Percentiles rank a stretch among this genome's conserved stretches.
Evolutionary conservation across 1,139 yeast genomes (phyloP).

Genomic region (Pichia sp.): DNA sequence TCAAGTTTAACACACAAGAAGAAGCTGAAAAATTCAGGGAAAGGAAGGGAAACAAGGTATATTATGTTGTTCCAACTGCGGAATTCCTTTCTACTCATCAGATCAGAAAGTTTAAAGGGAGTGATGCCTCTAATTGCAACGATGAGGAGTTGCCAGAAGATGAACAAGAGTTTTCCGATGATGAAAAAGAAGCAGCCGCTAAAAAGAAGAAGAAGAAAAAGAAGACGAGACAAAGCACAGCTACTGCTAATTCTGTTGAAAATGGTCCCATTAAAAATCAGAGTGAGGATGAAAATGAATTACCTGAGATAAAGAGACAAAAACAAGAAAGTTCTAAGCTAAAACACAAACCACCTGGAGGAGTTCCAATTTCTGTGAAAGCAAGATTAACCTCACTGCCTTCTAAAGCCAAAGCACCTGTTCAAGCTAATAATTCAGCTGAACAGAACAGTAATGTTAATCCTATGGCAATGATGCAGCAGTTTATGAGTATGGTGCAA

Average conservation of each 20-base stretch:
- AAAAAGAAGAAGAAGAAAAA: constrained; percentile 56
- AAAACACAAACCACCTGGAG: not conserved
- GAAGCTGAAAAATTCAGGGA: constrained; percentile 45
- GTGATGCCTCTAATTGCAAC: constrained; percentile 91
- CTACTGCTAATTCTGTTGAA: not conserved
- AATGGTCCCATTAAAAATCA: constrained; percentile 11
- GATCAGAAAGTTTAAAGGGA: constrained; percentile 68
- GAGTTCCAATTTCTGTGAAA: constrained; percentile 19
- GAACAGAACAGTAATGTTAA: constrained; percentile 3
- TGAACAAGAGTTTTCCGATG: constrained; percentile 94
- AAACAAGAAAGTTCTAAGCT: constrained; percentile 8
- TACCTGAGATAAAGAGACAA: not conserved
- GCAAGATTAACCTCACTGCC: constrained; percentile 29
- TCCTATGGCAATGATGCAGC: constrained; percentile 17
- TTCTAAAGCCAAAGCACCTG: constrained; percentile 1
- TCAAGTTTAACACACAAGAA: constrained; percentile 56
- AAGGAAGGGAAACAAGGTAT: constrained; percentile 56
- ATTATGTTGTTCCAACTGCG: constrained; percentile 76
- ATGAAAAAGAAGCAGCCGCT: constrained; percentile 71
- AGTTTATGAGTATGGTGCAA: constrained; percentile 17
- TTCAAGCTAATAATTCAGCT: not conserved
- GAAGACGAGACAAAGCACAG: constrained; percentile 29
- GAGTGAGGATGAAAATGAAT: constrained; percentile 21
- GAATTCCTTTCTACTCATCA: constrained; percentile 73
- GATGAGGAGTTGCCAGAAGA: constrained; percentile 93